Base-by-base conservation (phyloP, 1,284 basidiomycete genomes). In the Ceratobasidium sp. region DNA sequence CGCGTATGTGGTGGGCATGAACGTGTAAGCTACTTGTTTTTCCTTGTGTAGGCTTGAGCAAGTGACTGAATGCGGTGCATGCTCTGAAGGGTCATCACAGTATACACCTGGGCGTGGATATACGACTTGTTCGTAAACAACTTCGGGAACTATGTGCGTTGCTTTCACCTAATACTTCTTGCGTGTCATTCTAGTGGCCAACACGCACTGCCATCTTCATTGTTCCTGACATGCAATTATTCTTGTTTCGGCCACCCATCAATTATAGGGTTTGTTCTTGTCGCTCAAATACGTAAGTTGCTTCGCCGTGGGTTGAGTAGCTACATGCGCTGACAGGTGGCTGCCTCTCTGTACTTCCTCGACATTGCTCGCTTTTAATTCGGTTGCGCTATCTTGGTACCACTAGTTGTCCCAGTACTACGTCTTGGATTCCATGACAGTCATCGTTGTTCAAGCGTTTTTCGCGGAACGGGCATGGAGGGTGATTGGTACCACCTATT, bases 61-160 rank as follows among this genome's bases (percentile, higher is more conserved):
- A 38, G 35, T 38, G 6, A 38, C 11, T 38, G 35, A 38, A 38
- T 38, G 35, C 35, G 35, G 30, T 35, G 26, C 18, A 38, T 26
- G 18, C 16, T 41, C 16, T 49, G 3, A 28, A 58, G 55, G 5
- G 55, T 28, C 7, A 58, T 58, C 35, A 38, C 55, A 2, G 55
- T 58, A 18, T 58, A 58, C 32, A 58, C 55, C 13, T 58, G 55
- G 55, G 38, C 55, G 18, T 58, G 55, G 55, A 58, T 58, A 38
- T 58, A 58, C 32, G 55, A 58, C n/a, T 58, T 58, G 32, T 58
- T 58, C 32, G 55, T 58, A 13, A 35, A 58, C 55, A 58, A 58
- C 55, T 58, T 58, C 38, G 55, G 55, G 8, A 35, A 16, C 28
- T 58, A 58, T 26, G 55, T 58, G 55, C 16, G 55, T 38, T 16